These are phyloP conservation scores for Diplodia sapinea DNA, from an alignment of 2,329 filamentous ascomycete genomes.

Conservation along the genomic window DNA sequence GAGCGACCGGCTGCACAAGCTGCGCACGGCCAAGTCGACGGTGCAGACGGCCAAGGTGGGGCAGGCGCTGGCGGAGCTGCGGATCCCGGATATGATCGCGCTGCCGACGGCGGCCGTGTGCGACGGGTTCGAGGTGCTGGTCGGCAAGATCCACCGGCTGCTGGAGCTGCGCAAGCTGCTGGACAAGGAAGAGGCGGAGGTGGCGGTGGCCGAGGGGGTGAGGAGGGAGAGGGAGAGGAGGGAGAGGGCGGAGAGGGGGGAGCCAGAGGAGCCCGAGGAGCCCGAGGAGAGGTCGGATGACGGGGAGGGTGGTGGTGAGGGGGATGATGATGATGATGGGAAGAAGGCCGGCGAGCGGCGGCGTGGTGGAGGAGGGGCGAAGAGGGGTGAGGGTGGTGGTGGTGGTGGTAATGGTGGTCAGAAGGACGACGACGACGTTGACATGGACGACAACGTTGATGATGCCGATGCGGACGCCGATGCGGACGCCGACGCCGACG, in stretches of 20 bases:
- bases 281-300: slow-evolving; percentile 37
- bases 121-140: slow-evolving; percentile 72
- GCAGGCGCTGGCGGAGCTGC: slow-evolving; percentile 73
- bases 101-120: slow-evolving; percentile 78
- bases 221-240: slow-evolving; percentile 43
- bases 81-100: slow-evolving; percentile 70
- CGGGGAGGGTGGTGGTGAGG: slow-evolving; percentile 38
- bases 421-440: background rate
- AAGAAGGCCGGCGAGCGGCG: background rate
- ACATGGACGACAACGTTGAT: too few relatives aligned
- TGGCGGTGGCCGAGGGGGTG: slow-evolving; percentile 53
- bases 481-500: slow-evolving; percentile 8
- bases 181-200: slow-evolving; percentile 77
- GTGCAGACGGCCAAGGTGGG: slow-evolving; percentile 77
- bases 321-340: slow-evolving; percentile 40
- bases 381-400: background rate
- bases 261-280: slow-evolving; percentile 36
- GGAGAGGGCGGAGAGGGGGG: slow-evolving; percentile 33
- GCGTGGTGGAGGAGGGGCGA: too few relatives aligned
- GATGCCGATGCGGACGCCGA: background rate
- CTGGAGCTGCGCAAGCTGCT: slow-evolving; percentile 75
- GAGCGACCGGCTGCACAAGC: slow-evolving; percentile 79
- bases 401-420: background rate
- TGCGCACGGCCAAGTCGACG: slow-evolving; percentile 76
- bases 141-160: slow-evolving; percentile 70